Conservation (phyloP, 257 asterid species). For the Ehretia macrophylla region DNA sequence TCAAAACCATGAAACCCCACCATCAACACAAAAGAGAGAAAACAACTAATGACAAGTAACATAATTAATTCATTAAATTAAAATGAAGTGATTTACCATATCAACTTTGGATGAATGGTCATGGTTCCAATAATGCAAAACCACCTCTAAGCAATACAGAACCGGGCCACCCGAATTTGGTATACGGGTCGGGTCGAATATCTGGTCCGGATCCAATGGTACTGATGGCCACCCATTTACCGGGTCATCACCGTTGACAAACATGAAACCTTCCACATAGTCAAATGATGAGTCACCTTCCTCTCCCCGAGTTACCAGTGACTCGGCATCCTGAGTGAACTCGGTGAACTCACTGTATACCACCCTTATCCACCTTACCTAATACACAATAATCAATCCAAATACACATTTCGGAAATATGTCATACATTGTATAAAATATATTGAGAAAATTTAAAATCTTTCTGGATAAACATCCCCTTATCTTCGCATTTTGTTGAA, state of each 20-base stretch:
- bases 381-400: background rate
- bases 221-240: slow-evolving; percentile 85
- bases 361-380: slow-evolving; percentile 96
- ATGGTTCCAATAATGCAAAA: slow-evolving; percentile 46
- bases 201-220: slow-evolving; percentile 35
- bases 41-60: background rate
- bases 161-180: slow-evolving; percentile 57
- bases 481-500: no score
- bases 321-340: slow-evolving; percentile 76
- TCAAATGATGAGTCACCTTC: slow-evolving; percentile 44
- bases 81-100: slow-evolving; percentile 31
- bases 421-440: background rate
- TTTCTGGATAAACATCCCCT: no score
- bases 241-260: slow-evolving; percentile 72
- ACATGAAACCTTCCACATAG: slow-evolving; percentile 83
- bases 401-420: background rate
- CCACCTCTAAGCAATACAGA: slow-evolving; percentile 86
- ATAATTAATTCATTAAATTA: background rate
- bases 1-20: background rate
- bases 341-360: slow-evolving; percentile 76
- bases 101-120: slow-evolving; percentile 43
- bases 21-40: background rate
- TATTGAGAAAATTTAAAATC: background rate
- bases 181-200: slow-evolving; percentile 47
- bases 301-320: slow-evolving; percentile 39